Base-by-base conservation (phyloP, 108 stramenopile species). In the Epithemia pelagica region DNA sequence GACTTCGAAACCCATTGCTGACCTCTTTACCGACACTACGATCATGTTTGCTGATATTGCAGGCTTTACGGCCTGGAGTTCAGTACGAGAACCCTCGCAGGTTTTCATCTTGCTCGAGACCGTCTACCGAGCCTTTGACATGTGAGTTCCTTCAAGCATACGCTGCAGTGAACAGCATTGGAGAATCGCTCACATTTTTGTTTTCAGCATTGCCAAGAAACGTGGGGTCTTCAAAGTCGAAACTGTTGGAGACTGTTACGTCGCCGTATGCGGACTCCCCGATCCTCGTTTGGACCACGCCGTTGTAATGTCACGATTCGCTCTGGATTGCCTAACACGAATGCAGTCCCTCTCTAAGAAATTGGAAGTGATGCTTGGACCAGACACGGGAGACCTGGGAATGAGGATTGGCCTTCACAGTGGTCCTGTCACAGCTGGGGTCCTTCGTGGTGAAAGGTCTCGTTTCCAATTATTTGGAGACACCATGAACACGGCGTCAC, bases 381-480 rank as follows among this genome's bases (percentile, higher is more conserved):
- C 77, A 26, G 82, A 78, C 55, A 83, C 82, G 25, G 61, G 58
- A 25, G 70, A 70, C 32, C n/a, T n/a, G n/a, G n/a, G n/a, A n/a
- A n/a, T n/a, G n/a, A 62, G 82, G 51, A 70, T 83, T 60, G 82
- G 82, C 21, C 68, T 80, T 10, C 79, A 83, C 54, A 74, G 72
- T 30, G 82, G 82, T n/a, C 77, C 77, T 18, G 80, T 73, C 15
- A 83, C 79, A 26, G 82, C 82, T 8, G 82, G 82, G 0, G 77
- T 83, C 18, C 60, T 83, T 25, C 79, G 82, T 2, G 82, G 82
- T 52, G 74, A 77, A 24, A 78, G 73, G 54, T 72, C 77, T 37
- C 74, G 82, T 10, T 83, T 83, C 30, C 76, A 80, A 32, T 55
- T 83, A 1, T 83, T 83, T 54, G 82, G 82, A 23, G 82, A 83